Conservation (phyloP, 2,329 filamentous ascomycete species). For the Claviceps capensis region DNA sequence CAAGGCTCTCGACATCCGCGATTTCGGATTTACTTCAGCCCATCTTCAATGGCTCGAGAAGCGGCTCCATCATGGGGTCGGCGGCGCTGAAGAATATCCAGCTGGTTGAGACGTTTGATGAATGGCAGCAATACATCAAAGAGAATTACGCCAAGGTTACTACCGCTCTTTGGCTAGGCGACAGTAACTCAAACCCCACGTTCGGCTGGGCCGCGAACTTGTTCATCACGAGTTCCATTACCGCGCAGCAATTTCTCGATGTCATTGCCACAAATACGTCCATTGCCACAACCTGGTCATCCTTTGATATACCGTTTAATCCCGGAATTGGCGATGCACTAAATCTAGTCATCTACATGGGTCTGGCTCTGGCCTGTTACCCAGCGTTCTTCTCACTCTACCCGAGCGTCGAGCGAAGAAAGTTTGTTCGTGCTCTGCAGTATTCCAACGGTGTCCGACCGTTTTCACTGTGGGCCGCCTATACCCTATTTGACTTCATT, state of each 20-base stretch:
- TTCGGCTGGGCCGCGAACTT: constrained; percentile 58
- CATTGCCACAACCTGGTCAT: constrained; percentile 58
- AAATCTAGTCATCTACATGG: constrained; percentile 71
- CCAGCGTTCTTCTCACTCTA: constrained; percentile 84
- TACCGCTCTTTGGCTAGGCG: constrained; percentile 65
- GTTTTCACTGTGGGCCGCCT: constrained; percentile 73
- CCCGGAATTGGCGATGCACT: constrained; percentile 58
- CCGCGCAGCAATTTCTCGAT: constrained; percentile 52
- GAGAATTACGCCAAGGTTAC: constrained; percentile 52
- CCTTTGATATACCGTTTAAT: constrained; percentile 62
- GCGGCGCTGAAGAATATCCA: constrained; percentile 23
- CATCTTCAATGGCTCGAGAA: constrained; percentile 19
- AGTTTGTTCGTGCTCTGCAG: constrained; percentile 70
- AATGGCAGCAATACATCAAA: constrained; percentile 54
- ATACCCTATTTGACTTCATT: constrained; percentile 65
- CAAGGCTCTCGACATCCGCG: constrained; percentile 21
- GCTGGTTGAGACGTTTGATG: constrained; percentile 46
- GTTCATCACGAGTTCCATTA: constrained; percentile 42
- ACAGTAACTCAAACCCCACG: constrained; percentile 43
- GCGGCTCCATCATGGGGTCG: constrained; percentile 9
- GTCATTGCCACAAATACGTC: constrained; percentile 52
- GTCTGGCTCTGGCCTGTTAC: constrained; percentile 62
- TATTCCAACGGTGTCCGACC: constrained; percentile 85
- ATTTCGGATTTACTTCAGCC: constrained; percentile 25
- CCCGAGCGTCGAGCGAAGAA: constrained; percentile 67